Conservation (phyloP, 2,329 filamentous ascomycete species). For the Cercospora sp. region DNA sequence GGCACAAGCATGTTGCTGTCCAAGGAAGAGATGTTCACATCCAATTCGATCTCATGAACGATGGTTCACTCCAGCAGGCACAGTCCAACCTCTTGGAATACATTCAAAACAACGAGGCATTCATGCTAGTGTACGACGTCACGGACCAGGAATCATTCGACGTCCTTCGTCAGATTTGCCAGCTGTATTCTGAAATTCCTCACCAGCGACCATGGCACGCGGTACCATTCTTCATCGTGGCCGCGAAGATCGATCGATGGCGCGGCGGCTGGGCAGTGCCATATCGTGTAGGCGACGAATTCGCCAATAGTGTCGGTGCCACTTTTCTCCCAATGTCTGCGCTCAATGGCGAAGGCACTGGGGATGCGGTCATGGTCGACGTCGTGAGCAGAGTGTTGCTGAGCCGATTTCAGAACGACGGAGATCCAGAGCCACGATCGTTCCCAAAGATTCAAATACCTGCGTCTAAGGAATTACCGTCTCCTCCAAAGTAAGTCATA, state of each 20-base stretch:
- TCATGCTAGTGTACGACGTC: slow-evolving; percentile 19
- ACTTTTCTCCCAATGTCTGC: slow-evolving; percentile 14
- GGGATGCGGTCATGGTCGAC: slow-evolving; percentile 14
- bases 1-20: slow-evolving; percentile 18
- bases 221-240: slow-evolving; percentile 14
- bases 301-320: slow-evolving; percentile 10
- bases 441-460: neutral
- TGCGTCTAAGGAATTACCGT: neutral
- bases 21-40: slow-evolving; percentile 17
- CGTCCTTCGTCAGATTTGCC: slow-evolving; percentile 6
- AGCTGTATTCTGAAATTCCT: slow-evolving; percentile 9
- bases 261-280: slow-evolving; percentile 17
- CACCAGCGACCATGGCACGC: slow-evolving; percentile 9
- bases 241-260: slow-evolving; percentile 18
- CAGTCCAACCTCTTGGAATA: slow-evolving; percentile 9
- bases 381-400: slow-evolving; percentile 12
- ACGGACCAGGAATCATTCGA: slow-evolving; percentile 14
- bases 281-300: slow-evolving; percentile 6
- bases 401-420: slow-evolving; percentile 13
- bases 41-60: slow-evolving; percentile 15
- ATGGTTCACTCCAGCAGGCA: slow-evolving; percentile 1
- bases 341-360: slow-evolving; percentile 17
- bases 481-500: slow-evolving; percentile 5
- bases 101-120: slow-evolving; percentile 13
- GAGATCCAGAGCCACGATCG: slow-evolving; percentile 4